Evolutionary conservation across 768 basidiomycete genomes (phyloP), one percentile per base, ranked within the genome.

Genomic region (Tylopilus rubrobrunneus): DNA sequence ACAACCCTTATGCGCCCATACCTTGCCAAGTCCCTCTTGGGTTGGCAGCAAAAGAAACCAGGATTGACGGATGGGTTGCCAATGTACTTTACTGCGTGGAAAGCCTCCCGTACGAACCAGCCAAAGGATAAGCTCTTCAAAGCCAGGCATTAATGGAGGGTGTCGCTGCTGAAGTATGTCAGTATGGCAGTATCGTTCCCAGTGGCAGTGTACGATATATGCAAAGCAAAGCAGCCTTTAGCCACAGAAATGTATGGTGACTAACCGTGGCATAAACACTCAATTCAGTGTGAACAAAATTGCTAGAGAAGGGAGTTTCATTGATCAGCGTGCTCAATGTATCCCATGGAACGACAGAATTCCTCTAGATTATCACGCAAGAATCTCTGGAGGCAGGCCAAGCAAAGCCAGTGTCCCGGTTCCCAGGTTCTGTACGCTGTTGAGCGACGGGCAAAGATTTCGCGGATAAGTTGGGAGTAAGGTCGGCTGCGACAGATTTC

Each of bases 21-120:
- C 36, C 52, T 68, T 23, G 71, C 69, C 7, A 57, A 62, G 23
- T 66, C 71, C 5, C 55, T 74, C 34, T 56, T 68, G 19, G 70
- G 71, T 19, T 72, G 73, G 73, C 51, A 54, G 28, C 69, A 61
- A 33, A 64, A 55, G 54, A 71, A 68, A 40, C 58, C 65, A 36
- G 60, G 67, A n/a, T 55, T 74, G 39, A 64, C 67, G 3, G 73
- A 73, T 39, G 69, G 70, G 2, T 59, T 74, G 19, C 53, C 63
- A 15, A 27, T 67, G 33, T 71, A 73, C 56, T 71, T 61, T 37
- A 48, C 56, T 21, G 57, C 63, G 1, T 67, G 62, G 62, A 51
- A 66, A 45, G 64, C 62, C 5, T 52, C 58, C 9, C 53, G 48
- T 23, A 25, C n/a, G 2, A 42, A 57, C 11, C 28, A 63, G 28